Evolutionary conservation across 2,329 filamentous ascomycete genomes (phyloP).

Genomic region (Xylaria multiplex): DNA sequence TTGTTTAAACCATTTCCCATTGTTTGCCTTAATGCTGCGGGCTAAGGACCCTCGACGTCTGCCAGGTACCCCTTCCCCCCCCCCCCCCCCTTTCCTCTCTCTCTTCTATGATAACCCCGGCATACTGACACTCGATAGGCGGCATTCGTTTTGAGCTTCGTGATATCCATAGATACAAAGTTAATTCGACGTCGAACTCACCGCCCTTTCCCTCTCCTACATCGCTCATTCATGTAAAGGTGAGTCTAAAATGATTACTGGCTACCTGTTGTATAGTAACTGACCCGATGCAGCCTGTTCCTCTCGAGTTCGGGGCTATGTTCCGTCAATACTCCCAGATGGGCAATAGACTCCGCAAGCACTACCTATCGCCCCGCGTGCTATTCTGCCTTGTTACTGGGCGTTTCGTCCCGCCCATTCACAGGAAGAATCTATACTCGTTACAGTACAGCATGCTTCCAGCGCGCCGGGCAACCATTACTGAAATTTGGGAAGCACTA

Average conservation of each 20-base stretch:
- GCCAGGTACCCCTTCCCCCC: slow-evolving; percentile 81
- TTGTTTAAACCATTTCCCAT: slow-evolving; percentile 94
- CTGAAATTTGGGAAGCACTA: slow-evolving; percentile 84
- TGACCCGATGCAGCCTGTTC: slow-evolving; percentile 72
- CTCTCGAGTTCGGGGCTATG: slow-evolving; percentile 90
- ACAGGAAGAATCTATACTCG: slow-evolving; percentile 93
- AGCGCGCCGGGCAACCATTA: slow-evolving; percentile 78
- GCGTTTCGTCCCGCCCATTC: slow-evolving; percentile 93
- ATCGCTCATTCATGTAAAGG: slow-evolving; percentile 88
- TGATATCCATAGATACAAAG: slow-evolving; percentile 68
- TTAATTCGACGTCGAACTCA: slow-evolving; percentile 47
- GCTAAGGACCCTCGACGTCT: slow-evolving; percentile 91
- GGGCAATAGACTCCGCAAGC: slow-evolving; percentile 88
- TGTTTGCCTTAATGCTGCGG: slow-evolving; percentile 95
- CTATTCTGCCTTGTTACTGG: slow-evolving; percentile 89
- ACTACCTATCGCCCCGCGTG: slow-evolving; percentile 91
- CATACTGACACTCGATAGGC: slow-evolving; percentile 56
- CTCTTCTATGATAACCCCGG: background rate
- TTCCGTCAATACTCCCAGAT: slow-evolving; percentile 98
- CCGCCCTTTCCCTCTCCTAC: slow-evolving; percentile 63
- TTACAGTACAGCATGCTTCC: slow-evolving; percentile 98
- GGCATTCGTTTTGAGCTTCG: slow-evolving; percentile 91
- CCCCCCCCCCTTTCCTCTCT: too few relatives aligned
- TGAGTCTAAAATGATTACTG: slow-evolving; percentile 51
- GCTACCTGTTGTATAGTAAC: background rate